Evolutionary conservation across 805 yeast species (phyloP).

Genomic region (Saccharomycopsis synnaedendra): DNA sequence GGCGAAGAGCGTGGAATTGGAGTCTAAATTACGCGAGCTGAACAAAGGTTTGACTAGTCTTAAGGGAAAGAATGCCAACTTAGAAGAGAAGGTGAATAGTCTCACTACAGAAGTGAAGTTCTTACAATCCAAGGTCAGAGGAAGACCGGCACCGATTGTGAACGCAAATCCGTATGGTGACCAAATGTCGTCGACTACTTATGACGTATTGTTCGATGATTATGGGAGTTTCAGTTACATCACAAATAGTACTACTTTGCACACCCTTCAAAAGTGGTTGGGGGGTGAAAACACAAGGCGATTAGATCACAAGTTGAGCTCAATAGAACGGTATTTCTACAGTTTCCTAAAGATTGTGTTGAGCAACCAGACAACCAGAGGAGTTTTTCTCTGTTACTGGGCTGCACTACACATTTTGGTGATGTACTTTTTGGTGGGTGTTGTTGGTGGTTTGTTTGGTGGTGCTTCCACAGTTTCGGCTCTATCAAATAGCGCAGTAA

Average conservation of each 20-base stretch:
- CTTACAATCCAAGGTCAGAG: slow-evolving; percentile 35
- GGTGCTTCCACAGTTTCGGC: too few relatives aligned
- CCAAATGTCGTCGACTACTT: slow-evolving; percentile 20
- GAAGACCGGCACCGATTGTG: not conserved
- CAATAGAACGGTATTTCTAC: slow-evolving; percentile 68
- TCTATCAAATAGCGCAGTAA: too few relatives aligned
- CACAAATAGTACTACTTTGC: slow-evolving; percentile 58
- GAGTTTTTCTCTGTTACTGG: slow-evolving; percentile 65
- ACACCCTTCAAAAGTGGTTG: slow-evolving; percentile 73
- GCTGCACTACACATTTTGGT: slow-evolving; percentile 1
- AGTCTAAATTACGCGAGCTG: slow-evolving; percentile 62
- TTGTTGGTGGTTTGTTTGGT: too few relatives aligned
- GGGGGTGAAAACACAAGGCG: slow-evolving; percentile 69
- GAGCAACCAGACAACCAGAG: slow-evolving; percentile 61
- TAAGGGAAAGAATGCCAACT: slow-evolving; percentile 47
- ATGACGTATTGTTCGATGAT: slow-evolving; percentile 16
- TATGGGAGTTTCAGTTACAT: slow-evolving; percentile 49
- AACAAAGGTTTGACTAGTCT: slow-evolving; percentile 43
- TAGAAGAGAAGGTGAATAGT: slow-evolving; percentile 67
- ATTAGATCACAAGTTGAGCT: slow-evolving; percentile 58
- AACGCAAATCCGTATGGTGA: slow-evolving; percentile 19
- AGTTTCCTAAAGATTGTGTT: slow-evolving; percentile 64
- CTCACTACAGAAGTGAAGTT: slow-evolving; percentile 70
- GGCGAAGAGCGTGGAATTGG: slow-evolving; percentile 71
- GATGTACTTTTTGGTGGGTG: not conserved